Base-by-base conservation (phyloP, 345 rosid species). In the Alliaria petiolata region DNA sequence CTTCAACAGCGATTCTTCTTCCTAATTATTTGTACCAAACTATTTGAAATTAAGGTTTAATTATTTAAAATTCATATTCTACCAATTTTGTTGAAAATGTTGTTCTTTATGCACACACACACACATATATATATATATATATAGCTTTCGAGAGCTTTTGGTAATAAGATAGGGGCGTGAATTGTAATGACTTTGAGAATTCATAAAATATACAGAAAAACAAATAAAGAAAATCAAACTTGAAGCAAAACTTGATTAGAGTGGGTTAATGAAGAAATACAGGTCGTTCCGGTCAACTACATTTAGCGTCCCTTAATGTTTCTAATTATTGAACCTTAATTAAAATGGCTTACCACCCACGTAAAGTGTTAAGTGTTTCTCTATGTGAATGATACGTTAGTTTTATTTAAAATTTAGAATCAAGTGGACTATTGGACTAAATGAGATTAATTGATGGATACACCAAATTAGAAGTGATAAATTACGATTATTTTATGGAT, bases 271-370 rank as follows among this genome's bases (percentile, higher is more conserved):
- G 47, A 58, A 42, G 28, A 58, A 55, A 55, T 40, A 42, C 45
- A 47, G 57, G 57, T 75, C 50, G 73, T 60, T 35, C 56, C 40
- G 56, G 78, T 75, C 78, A 75, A 60, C 78, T 60, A 67, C 72
- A 67, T 51, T 58, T 59, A 75, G 40, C 63, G 78, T 34, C 72
- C 42, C 72, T 56, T 54, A 13, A 16, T 45, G 47, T 45, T n/a
- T 44, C 13, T 36, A 25, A 13, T 34, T 12, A 45, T 63, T 64
- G 54, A 42, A 36, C 69, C 46, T 65, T 39, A 47, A 47, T 31
- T 19, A 12, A 65, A 49, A 58, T 57, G 60, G 28, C 72, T 65
- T 57, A 57, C 62, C 43, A 54, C 51, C 59, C 36, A 49, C 65
- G 51, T 65, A 47, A n/a, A 56, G 49, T 56, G 65, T 64, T 56